Percentiles rank a stretch among this genome's conserved stretches.
These are phyloP conservation scores for Leptomonas pyrrhocoris DNA, from an alignment of 208 protist genomes.

Conservation along the genomic window DNA sequence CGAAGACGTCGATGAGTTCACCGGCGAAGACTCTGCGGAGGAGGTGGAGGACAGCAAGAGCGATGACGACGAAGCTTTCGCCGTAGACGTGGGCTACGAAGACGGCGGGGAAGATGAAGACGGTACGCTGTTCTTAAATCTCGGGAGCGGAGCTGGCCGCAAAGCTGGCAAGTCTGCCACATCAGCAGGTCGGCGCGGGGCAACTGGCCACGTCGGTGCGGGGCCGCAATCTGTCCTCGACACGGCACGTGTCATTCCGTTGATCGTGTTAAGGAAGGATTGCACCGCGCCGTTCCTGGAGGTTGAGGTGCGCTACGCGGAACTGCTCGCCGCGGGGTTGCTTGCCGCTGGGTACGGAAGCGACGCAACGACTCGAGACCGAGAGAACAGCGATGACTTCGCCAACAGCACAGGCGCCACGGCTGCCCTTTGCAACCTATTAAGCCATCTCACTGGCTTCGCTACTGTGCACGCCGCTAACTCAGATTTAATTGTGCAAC, in stretches of 20 bases:
- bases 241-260: slow-evolving; percentile 16
- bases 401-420: neutral
- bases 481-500: neutral
- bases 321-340: slow-evolving; percentile 18
- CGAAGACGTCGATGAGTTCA: neutral
- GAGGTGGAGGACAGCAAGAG: neutral
- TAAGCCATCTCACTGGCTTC: slow-evolving; percentile 11
- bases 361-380: neutral
- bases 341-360: slow-evolving; percentile 3
- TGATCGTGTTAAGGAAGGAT: slow-evolving; percentile 23
- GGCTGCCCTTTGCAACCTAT: slow-evolving; percentile 9
- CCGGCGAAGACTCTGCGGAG: neutral
- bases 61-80: neutral
- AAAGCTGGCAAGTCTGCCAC: neutral
- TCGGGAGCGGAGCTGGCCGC: slow-evolving; percentile 1
- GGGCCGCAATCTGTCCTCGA: slow-evolving; percentile 5
- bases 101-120: neutral
- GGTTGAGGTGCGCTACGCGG: slow-evolving; percentile 20
- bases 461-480: slow-evolving; percentile 10
- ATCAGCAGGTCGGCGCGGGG: neutral
- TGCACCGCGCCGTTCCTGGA: slow-evolving; percentile 23
- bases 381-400: neutral
- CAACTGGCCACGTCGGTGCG: neutral
- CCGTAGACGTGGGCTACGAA: neutral
- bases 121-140: slow-evolving; percentile 8